Percentiles rank a stretch among this genome's conserved stretches.
Evolutionary conservation across 305 asterid genomes (phyloP).

Genomic region (Ruellia speciosa): DNA sequence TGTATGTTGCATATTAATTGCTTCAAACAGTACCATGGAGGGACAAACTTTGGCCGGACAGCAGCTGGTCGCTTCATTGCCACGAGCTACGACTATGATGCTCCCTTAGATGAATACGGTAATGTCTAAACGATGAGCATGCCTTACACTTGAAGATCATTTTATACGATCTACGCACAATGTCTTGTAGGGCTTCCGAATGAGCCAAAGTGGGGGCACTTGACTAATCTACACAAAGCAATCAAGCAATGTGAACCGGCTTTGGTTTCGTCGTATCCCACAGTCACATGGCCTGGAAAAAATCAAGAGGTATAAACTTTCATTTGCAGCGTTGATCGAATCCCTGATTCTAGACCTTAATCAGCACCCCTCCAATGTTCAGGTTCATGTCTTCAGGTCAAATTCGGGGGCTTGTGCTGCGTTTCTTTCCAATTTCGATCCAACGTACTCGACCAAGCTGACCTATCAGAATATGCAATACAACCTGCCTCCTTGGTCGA

Average conservation of each 20-base stretch:
- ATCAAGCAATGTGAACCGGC: constrained; percentile 75
- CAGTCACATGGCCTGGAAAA: constrained; percentile 50
- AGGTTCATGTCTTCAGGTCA: constrained; percentile 72
- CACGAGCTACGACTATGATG: constrained; percentile 51
- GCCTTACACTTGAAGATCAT: neutral
- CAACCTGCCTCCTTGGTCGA: constrained; percentile 88
- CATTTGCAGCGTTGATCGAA: neutral
- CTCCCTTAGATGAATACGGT: constrained; percentile 61
- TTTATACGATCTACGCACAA: neutral
- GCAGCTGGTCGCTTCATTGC: constrained; percentile 41
- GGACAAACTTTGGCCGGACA: constrained; percentile 49
- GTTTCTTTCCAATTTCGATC: constrained; percentile 70
- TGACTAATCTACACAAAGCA: constrained; percentile 68
- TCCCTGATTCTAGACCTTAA: neutral
- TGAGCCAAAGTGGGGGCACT: constrained; percentile 76
- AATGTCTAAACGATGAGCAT: neutral
- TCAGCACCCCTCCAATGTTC: constrained; percentile 15
- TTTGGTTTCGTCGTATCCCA: constrained; percentile 69
- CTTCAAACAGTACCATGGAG: constrained; percentile 41
- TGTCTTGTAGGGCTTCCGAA: constrained; percentile 44
- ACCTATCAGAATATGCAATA: constrained; percentile 50
- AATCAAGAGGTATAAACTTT: constrained; percentile 53
- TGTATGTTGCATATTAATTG: neutral
- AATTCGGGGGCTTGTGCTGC: constrained; percentile 70
- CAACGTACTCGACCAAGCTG: constrained; percentile 40